Evolutionary conservation across 108 stramenopile genomes (phyloP).

Genomic region (Nitzschia sp.): DNA sequence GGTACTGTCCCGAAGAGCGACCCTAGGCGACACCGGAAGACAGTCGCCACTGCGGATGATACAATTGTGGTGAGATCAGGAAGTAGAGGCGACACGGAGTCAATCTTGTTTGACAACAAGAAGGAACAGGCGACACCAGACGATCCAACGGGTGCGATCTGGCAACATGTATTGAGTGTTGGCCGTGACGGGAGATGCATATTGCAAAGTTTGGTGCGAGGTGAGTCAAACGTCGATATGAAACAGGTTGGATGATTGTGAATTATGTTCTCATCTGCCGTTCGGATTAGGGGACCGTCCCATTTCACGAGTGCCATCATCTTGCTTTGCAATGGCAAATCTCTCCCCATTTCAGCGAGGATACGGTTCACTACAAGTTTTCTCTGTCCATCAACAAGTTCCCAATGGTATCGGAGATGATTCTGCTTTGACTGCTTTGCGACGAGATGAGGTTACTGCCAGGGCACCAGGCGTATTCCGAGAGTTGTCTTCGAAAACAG

Average conservation of each 20-base stretch:
- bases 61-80: constrained; percentile 10
- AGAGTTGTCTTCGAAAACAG: constrained; percentile 5
- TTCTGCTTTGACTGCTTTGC: constrained; percentile 41
- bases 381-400: constrained; percentile 69
- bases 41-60: constrained; percentile 1
- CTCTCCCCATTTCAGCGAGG: constrained; percentile 79
- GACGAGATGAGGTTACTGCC: constrained; percentile 43
- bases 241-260: not conserved
- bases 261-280: no score
- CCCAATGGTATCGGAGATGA: constrained; percentile 41
- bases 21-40: no score
- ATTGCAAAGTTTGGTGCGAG: constrained; percentile 68
- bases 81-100: constrained; percentile 24
- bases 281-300: constrained; percentile 48
- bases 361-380: constrained; percentile 75
- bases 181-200: constrained; percentile 80
- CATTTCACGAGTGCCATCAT: constrained; percentile 66
- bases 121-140: constrained; percentile 3
- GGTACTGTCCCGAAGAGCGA: not conserved
- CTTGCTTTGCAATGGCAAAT: constrained; percentile 82
- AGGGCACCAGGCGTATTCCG: constrained; percentile 57
- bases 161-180: constrained; percentile 78
- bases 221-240: constrained; percentile 12
- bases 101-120: constrained; percentile 20
- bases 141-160: constrained; percentile 26